A percentile compares a stretch with the other conserved stretches of the same genome.
Conservation (phyloP, 176 grass and related monocot genomes). For the Saccharum spontaneum region DNA sequence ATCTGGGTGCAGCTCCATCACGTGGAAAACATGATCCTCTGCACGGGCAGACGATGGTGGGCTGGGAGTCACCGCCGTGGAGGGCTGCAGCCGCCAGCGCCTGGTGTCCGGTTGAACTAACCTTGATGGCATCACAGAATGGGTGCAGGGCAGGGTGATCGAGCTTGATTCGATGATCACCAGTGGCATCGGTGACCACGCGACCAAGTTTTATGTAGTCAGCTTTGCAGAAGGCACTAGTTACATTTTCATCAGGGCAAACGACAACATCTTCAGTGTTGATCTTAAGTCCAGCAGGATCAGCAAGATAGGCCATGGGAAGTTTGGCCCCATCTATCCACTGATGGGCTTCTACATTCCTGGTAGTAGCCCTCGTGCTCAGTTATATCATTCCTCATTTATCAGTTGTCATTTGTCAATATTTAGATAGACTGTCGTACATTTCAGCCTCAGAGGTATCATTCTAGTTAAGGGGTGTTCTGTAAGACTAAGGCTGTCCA, state of each 20-base stretch:
- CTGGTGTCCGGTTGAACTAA: neutral
- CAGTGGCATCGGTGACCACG: neutral
- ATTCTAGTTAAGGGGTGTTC: too few species aligned
- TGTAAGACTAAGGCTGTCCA: neutral
- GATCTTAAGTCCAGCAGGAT: neutral
- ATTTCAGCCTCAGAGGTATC: too few species aligned
- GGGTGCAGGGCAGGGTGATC: rapidly evolving
- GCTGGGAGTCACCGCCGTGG: neutral
- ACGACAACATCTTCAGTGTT: neutral
- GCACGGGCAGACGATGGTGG: neutral
- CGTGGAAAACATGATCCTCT: neutral
- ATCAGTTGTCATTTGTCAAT: neutral
- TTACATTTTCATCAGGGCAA: neutral
- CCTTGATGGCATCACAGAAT: neutral
- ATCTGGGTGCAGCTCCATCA: neutral
- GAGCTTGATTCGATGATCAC: neutral
- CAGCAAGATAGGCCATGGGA: neutral
- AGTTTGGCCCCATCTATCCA: neutral
- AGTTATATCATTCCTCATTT: neutral
- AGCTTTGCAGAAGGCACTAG: neutral
- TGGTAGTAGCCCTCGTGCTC: neutral
- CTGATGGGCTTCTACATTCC: neutral
- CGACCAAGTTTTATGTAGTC: neutral
- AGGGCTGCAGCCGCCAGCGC: neutral
- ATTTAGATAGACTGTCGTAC: neutral